Evolutionary conservation across 2,329 filamentous ascomycete genomes (phyloP), one percentile per base, ranked within the genome.

Genomic region (Bipolaris zeicola): DNA sequence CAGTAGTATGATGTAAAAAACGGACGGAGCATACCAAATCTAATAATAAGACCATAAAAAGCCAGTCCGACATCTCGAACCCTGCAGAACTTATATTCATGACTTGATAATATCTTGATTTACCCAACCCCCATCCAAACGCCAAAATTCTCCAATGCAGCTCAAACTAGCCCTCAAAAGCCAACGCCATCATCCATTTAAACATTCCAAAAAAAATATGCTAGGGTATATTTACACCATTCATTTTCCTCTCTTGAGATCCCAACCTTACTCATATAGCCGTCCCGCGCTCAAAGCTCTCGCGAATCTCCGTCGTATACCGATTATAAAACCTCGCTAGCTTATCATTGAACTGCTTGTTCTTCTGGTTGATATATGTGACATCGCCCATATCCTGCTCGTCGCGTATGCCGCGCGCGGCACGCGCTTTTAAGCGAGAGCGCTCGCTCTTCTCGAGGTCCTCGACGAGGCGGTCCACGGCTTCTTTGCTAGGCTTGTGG

Each of bases 301-400:
- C 95, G 73, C 95, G 84, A 69, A 99, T 98, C 76, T 99, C 95
- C 31, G 90, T 87, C 43, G 95, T 99, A 78, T 99, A 99, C 82
- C 96, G 96, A 80, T 99, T 95, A 79, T 99, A 99, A 81, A 98
- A 99, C 65, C 95, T 84, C 51, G 89, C 83, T 77, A 99, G 82
- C 81, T 99, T 98, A 81, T 96, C 88, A 86, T 99, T 99, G 82
- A 99, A 99, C 83, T 97, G 92, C 83, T 98, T 98, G 83, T 99
- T 99, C 72, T 99, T 97, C 80, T 97, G 92, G 80, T 99, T 99
- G 85, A 99, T 99, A 79, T 96, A 98, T 6, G 94, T 98, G 68
- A 98, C 90, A 77, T 99, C 95, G 26, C 87, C 89, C 45, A 93
- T 90, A 62, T 96, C 92, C 55, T 69, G 64, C 56, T 93, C 92